Percentiles rank a stretch among this genome's conserved stretches.
Evolutionary conservation across 176 grass and related monocot genomes (phyloP).

Genomic region (Oryza australiensis): DNA sequence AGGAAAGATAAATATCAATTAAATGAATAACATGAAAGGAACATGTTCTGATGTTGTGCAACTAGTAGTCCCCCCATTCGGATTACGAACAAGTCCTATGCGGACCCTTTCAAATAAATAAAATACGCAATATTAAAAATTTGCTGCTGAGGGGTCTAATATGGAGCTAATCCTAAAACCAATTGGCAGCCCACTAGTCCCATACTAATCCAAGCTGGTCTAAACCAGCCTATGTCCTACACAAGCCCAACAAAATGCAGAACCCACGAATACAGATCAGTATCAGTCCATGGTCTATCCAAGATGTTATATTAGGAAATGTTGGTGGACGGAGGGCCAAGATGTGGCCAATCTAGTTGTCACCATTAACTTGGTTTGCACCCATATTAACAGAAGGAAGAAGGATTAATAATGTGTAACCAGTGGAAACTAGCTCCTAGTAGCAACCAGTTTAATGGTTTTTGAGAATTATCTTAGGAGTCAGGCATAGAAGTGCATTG

Average conservation of each 20-base stretch:
- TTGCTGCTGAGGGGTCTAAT: background rate
- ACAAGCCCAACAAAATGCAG: background rate
- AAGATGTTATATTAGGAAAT: too few relatives aligned
- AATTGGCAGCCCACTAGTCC: background rate
- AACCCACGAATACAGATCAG: background rate
- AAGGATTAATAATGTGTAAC: background rate
- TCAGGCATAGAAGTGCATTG: conserved; percentile 10
- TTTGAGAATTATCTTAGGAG: background rate
- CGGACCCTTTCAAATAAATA: background rate
- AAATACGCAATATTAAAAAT: background rate
- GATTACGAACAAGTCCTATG: background rate
- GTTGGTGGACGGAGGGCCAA: too few relatives aligned
- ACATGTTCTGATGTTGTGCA: background rate
- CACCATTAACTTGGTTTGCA: background rate
- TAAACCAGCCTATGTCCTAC: background rate
- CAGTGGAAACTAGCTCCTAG: background rate
- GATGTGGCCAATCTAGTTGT: background rate
- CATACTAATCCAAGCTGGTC: background rate
- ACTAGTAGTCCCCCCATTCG: background rate
- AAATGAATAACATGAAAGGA: background rate
- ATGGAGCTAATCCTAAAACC: background rate
- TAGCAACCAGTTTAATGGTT: background rate
- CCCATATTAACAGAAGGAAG: background rate
- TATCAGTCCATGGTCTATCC: too few relatives aligned
- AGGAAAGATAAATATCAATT: background rate